A percentile compares a stretch with the other conserved stretches of the same genome.
phyloP scores from a whole-genome alignment of 495 filamentous ascomycete genomes.

The Aspergillus nanangensis region DNA sequence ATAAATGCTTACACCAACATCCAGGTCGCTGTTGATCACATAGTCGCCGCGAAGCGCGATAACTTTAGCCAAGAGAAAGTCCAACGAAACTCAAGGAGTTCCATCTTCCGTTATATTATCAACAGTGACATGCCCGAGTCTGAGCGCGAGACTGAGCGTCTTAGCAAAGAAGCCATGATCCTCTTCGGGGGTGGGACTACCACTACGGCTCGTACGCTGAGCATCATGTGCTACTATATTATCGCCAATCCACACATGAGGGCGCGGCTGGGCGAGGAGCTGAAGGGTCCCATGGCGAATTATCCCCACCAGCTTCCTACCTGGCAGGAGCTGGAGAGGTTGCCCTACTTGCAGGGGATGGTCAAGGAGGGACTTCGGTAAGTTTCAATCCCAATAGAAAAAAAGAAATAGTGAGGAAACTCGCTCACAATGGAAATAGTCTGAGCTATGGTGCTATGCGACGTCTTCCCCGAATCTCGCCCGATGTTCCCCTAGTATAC shows the following conservation, averaged over 20 bases:
- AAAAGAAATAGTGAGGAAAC: too few species aligned
- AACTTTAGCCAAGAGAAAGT: not conserved
- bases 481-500: not conserved
- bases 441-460: constrained; percentile 1
- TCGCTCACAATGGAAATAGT: too few species aligned
- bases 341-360: constrained; percentile 3
- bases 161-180: not conserved
- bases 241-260: not conserved
- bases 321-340: constrained; percentile 5
- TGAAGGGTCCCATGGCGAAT: constrained; percentile 2
- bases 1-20: too few species aligned
- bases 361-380: constrained; percentile 9
- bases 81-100: not conserved
- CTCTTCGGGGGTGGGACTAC: constrained; percentile 2
- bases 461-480: constrained; percentile 3
- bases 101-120: constrained; percentile 5
- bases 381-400: too few species aligned
- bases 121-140: constrained; percentile 2
- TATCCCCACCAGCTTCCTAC: not conserved
- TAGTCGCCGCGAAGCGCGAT: not conserved
- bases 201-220: not conserved
- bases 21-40: not conserved
- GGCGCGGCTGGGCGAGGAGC: not conserved
- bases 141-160: not conserved
- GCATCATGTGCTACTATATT: constrained; percentile 2